A percentile compares a stretch with the other conserved stretches of the same genome.
Conservation (phyloP, 2,329 filamentous ascomycete species). For the Orbilia oligospora region DNA sequence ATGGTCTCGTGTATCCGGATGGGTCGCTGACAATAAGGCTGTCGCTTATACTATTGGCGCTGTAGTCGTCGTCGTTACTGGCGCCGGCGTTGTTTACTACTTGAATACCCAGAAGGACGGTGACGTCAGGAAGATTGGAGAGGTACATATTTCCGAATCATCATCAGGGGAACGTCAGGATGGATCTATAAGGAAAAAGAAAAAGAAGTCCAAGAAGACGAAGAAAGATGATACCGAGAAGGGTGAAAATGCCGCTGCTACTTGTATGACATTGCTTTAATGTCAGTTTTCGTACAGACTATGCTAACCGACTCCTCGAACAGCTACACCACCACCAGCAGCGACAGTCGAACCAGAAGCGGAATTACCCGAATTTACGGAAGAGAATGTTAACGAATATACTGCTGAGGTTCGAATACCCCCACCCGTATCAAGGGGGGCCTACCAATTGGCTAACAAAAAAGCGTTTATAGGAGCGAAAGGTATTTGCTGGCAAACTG, state of each 20-base stretch:
- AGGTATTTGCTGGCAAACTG: constrained; percentile 88
- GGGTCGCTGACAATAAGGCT: constrained; percentile 96
- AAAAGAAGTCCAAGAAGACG: constrained; percentile 90
- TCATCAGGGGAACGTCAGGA: constrained; percentile 64
- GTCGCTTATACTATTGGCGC: constrained; percentile 96
- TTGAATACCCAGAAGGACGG: constrained; percentile 69
- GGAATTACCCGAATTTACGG: constrained; percentile 75
- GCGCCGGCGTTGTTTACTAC: constrained; percentile 94
- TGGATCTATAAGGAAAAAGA: constrained; percentile 65
- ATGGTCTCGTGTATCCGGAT: constrained; percentile 90
- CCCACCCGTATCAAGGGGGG: too few species aligned
- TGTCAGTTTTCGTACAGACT: background rate
- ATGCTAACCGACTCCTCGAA: background rate
- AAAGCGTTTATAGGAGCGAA: constrained; percentile 75
- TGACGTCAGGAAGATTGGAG: constrained; percentile 66
- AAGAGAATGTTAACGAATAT: constrained; percentile 42
- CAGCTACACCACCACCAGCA: constrained; percentile 67
- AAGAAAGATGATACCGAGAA: constrained; percentile 76
- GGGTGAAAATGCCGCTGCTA: constrained; percentile 63
- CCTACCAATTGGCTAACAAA: constrained; percentile 30
- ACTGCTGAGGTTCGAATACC: constrained; percentile 47
- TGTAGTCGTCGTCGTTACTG: constrained; percentile 90
- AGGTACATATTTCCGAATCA: constrained; percentile 66
- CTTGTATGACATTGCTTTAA: background rate
- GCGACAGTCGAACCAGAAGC: constrained; percentile 73